Conservation (phyloP, 805 yeast species). For the Teunomyces kruisii region DNA sequence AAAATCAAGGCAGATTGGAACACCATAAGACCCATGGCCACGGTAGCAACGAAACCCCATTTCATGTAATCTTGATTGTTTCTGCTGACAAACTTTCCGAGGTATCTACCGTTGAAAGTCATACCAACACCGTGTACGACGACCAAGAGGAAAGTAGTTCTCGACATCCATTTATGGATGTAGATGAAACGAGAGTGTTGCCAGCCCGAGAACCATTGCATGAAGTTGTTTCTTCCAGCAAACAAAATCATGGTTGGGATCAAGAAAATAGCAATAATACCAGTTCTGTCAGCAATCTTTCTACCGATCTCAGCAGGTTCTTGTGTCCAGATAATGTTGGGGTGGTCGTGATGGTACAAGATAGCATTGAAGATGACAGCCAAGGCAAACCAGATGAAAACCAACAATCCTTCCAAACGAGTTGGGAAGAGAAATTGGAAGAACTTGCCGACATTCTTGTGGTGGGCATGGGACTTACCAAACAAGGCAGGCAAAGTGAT, state of each 20-base stretch:
- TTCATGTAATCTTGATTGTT: constrained; percentile 27
- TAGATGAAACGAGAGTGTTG: constrained; percentile 55
- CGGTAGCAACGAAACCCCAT: constrained; percentile 34
- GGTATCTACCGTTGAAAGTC: constrained; percentile 32
- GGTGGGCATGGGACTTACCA: constrained; percentile 23
- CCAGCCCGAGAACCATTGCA: constrained; percentile 27
- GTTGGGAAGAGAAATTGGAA: constrained; percentile 46
- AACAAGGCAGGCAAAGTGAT: constrained; percentile 36
- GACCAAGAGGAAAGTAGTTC: constrained; percentile 48
- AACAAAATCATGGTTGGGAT: constrained; percentile 62
- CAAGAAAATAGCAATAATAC: constrained; percentile 47
- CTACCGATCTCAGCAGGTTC: constrained; percentile 32
- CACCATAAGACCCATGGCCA: constrained; percentile 41
- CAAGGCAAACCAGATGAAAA: constrained; percentile 39
- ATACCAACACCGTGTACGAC: constrained; percentile 48
- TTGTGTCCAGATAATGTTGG: constrained; percentile 26
- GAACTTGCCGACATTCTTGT: constrained; percentile 7
- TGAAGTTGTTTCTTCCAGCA: constrained; percentile 45
- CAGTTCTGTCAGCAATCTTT: constrained; percentile 55
- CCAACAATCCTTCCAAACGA: constrained; percentile 48
- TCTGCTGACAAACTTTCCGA: constrained; percentile 32
- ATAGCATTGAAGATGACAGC: constrained; percentile 27
- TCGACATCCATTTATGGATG: constrained; percentile 68
- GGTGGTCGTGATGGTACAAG: constrained; percentile 22
- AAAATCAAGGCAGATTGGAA: constrained; percentile 51